Evolutionary conservation across 2,329 filamentous ascomycete species (phyloP).

Genomic region (Trichoderma brevicompactum): DNA sequence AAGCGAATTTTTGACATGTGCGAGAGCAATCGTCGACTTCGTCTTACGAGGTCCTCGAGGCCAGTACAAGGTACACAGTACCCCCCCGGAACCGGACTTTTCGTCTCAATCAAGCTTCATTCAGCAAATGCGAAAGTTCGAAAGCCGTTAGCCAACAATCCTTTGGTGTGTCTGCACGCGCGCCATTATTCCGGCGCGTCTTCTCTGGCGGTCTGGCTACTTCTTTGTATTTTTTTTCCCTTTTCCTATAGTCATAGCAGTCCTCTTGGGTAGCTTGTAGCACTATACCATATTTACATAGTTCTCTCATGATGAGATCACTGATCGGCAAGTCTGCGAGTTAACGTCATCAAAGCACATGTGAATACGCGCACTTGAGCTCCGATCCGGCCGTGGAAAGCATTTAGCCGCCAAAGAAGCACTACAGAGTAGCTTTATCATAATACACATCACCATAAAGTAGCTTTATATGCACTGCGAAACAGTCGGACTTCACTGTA

Average conservation of each 20-base stretch:
- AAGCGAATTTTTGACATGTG: not conserved
- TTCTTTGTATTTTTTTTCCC: too few species aligned
- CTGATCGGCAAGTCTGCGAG: not conserved
- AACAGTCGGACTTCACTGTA: too few species aligned
- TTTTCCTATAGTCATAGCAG: too few species aligned
- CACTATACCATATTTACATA: too few species aligned
- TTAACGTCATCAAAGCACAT: slow-evolving; percentile 23
- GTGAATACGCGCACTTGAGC: not conserved
- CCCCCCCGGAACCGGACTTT: slow-evolving; percentile 22
- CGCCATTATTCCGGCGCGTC: not conserved
- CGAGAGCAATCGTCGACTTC: not conserved
- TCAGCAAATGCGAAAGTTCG: not conserved
- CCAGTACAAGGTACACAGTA: not conserved
- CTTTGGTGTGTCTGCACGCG: not conserved
- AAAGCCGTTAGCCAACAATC: slow-evolving; percentile 12
- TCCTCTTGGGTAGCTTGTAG: too few species aligned
- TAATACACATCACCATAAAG: too few species aligned
- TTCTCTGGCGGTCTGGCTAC: not conserved
- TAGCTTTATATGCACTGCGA: too few species aligned
- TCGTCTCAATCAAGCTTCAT: not conserved
- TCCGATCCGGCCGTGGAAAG: slow-evolving; percentile 12
- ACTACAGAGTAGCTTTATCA: too few species aligned
- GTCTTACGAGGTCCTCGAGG: not conserved
- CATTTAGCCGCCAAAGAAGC: not conserved
- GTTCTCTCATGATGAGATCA: slow-evolving; percentile 24